Conservation (phyloP, 2,329 filamentous ascomycete genomes). For the Fusarium miscanthi region DNA sequence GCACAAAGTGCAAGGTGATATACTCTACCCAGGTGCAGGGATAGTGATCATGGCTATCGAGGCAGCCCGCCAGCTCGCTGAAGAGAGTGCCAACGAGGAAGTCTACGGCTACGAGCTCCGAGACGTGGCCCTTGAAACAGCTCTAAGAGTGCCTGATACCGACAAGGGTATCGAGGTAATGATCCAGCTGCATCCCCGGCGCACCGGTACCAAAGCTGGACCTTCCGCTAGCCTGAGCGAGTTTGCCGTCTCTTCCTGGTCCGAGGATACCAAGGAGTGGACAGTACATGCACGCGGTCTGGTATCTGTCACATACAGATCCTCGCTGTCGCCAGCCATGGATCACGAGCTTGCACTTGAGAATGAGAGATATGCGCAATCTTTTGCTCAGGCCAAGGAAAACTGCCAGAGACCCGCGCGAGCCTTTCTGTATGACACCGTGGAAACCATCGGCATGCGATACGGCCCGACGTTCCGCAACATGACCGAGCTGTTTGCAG, state of each 20-base stretch:
- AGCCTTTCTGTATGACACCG: background rate
- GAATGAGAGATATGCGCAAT: background rate
- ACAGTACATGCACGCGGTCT: background rate
- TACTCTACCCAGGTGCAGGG: constrained; percentile 57
- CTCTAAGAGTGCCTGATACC: background rate
- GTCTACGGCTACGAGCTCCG: background rate
- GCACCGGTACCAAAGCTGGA: background rate
- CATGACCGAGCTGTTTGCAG: background rate
- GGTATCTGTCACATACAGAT: background rate
- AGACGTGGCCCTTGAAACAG: background rate
- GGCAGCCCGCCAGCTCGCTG: background rate
- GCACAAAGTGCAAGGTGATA: constrained; percentile 53
- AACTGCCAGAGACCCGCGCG: background rate
- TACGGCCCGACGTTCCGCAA: background rate
- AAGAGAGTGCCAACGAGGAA: background rate
- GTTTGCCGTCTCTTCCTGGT: background rate
- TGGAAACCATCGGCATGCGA: background rate
- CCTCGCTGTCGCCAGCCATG: background rate
- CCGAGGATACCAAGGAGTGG: background rate
- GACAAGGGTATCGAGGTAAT: background rate
- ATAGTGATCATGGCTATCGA: constrained; percentile 47
- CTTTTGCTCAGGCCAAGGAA: background rate
- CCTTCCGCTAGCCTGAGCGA: background rate
- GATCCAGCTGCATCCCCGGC: background rate
- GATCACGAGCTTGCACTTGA: background rate